phyloP scores from a whole-genome alignment of 306 rosid species.

The Cucumis cinereus region DNA sequence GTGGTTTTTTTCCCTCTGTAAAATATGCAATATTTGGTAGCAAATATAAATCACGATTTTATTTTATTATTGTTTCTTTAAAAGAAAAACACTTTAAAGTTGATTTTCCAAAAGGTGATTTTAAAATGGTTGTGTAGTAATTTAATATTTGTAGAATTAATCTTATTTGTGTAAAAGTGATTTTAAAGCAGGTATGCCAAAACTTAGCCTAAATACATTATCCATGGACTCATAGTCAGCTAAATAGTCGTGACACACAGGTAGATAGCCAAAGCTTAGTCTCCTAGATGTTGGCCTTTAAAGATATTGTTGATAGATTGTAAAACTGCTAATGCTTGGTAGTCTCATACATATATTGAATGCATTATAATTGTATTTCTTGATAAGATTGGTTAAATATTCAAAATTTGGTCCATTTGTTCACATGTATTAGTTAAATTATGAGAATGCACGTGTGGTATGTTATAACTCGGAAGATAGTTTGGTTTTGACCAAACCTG shows the following conservation, averaged over 20 bases:
- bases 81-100: background rate
- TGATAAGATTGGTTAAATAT: background rate
- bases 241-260: background rate
- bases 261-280: background rate
- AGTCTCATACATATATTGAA: background rate
- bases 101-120: background rate
- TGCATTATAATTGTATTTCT: background rate
- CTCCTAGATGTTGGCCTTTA: background rate
- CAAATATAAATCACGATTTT: background rate
- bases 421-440: background rate
- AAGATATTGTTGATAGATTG: background rate
- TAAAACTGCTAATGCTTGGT: background rate
- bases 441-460: background rate
- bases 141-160: background rate
- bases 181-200: background rate
- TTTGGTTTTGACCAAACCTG: constrained; percentile 16
- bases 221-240: background rate
- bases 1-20: background rate
- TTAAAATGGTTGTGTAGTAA: background rate
- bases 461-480: background rate
- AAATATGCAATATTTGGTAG: background rate
- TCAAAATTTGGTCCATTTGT: background rate
- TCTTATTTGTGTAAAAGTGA: background rate
- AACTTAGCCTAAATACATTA: background rate
- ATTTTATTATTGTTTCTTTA: too few species aligned